A percentile compares a stretch with the other conserved stretches of the same genome.
Conservation (phyloP, 768 basidiomycete genomes). For the Hortiboletus flavorubellus region DNA sequence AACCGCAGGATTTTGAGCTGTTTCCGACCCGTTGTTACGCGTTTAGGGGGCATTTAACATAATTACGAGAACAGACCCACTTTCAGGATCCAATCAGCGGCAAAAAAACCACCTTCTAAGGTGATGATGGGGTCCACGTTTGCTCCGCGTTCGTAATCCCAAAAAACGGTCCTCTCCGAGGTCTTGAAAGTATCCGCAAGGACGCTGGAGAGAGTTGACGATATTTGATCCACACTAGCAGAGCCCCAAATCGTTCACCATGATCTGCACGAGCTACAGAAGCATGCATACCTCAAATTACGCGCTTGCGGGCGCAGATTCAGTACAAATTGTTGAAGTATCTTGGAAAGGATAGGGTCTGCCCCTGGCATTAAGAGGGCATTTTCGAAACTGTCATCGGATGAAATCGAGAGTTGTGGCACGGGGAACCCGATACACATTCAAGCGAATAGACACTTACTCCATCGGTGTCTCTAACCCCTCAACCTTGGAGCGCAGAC, state of each 20-base stretch:
- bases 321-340: conserved; percentile 73
- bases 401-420: conserved; percentile 32
- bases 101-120: conserved; percentile 71
- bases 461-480: conserved; percentile 80
- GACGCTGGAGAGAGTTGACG: conserved; percentile 64
- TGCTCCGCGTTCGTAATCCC: conserved; percentile 63
- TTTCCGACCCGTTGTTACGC: conserved; percentile 21
- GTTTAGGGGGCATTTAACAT: conserved; percentile 28
- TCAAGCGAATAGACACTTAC: conserved; percentile 47
- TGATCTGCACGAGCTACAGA: conserved; percentile 21
- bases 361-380: conserved; percentile 71
- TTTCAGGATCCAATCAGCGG: conserved; percentile 79
- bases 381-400: conserved; percentile 63
- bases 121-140: conserved; percentile 74
- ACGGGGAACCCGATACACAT: conserved; percentile 18
- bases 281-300: conserved; percentile 72
- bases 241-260: conserved; percentile 30
- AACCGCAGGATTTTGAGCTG: conserved; percentile 83
- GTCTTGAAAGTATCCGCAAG: conserved; percentile 71
- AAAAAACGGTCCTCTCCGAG: conserved; percentile 73
- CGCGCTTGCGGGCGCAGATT: conserved; percentile 86
- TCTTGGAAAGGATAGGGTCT: conserved; percentile 66
- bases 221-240: conserved; percentile 76
- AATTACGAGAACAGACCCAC: conserved; percentile 43
- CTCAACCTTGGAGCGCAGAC: conserved; percentile 69